Evolutionary conservation across 1,284 basidiomycete genomes (phyloP).

Genomic region (Fistulinella cinereoalba): DNA sequence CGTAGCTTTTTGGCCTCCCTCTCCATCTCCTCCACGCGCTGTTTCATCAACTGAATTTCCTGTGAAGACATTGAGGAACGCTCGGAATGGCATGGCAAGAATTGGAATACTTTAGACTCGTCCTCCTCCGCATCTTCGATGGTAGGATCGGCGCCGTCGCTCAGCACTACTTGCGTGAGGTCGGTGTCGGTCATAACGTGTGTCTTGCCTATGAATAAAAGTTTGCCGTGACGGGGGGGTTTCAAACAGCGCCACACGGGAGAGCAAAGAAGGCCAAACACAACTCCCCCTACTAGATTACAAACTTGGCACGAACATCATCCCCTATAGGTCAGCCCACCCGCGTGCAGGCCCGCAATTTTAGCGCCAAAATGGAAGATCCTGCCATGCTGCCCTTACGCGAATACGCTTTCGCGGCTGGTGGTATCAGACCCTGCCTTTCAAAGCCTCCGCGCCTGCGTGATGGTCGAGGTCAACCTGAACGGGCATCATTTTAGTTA

Average conservation of each 20-base stretch:
- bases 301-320: not conserved
- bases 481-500: conserved; percentile 32
- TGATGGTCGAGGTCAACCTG: conserved; percentile 25
- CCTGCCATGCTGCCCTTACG: conserved; percentile 3
- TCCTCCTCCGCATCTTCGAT: conserved; percentile 59
- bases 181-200: conserved; percentile 36
- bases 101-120: conserved; percentile 48
- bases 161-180: conserved; percentile 37
- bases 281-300: conserved; percentile 8
- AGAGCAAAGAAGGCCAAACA: conserved; percentile 30
- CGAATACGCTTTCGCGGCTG: not conserved
- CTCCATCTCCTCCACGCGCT: conserved; percentile 91
- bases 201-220: conserved; percentile 16
- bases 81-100: not conserved
- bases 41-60: conserved; percentile 89
- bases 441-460: conserved; percentile 21
- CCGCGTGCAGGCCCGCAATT: not conserved
- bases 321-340: too few species aligned
- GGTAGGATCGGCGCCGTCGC: conserved; percentile 35
- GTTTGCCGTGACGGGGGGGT: conserved; percentile 18
- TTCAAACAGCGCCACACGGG: conserved; percentile 18
- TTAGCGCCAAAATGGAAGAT: not conserved
- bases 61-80: conserved; percentile 30
- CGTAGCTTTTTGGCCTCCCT: conserved; percentile 85
- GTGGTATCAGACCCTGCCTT: conserved; percentile 7